Conservation (phyloP, 257 asterid species). For the Solanum acaule region DNA sequence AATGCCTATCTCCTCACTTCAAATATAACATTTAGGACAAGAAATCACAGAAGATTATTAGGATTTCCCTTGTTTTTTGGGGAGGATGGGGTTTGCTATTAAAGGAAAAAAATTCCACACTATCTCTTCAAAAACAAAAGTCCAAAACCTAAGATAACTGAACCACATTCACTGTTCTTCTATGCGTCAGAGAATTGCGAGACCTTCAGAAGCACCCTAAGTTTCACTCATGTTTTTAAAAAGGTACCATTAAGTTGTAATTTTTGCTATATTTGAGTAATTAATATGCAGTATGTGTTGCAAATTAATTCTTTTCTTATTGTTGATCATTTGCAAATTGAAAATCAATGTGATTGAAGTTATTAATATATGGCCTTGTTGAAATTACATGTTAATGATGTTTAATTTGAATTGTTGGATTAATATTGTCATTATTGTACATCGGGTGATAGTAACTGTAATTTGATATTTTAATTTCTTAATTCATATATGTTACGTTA, state of each 20-base stretch:
- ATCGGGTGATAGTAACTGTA: background rate
- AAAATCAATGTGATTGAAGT: background rate
- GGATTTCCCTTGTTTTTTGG: background rate
- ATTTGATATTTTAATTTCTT: background rate
- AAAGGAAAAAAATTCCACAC: background rate
- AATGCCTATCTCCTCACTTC: background rate
- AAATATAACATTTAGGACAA: background rate
- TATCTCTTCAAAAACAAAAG: background rate
- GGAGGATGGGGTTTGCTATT: background rate
- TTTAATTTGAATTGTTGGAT: background rate
- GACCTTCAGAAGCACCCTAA: background rate
- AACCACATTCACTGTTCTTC: background rate
- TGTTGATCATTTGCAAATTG: background rate
- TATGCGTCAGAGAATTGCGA: background rate
- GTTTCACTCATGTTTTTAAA: background rate
- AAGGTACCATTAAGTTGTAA: background rate
- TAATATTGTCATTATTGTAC: background rate
- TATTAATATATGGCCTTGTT: background rate
- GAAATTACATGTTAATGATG: background rate
- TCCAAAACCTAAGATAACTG: background rate
- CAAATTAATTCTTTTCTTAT: background rate
- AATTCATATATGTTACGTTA: background rate
- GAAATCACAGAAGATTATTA: background rate
- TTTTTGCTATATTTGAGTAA: background rate
- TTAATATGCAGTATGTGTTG: background rate